These are phyloP conservation scores for Solanum tacnaense DNA, from an alignment of 257 asterid genomes.

Conservation along the genomic window DNA sequence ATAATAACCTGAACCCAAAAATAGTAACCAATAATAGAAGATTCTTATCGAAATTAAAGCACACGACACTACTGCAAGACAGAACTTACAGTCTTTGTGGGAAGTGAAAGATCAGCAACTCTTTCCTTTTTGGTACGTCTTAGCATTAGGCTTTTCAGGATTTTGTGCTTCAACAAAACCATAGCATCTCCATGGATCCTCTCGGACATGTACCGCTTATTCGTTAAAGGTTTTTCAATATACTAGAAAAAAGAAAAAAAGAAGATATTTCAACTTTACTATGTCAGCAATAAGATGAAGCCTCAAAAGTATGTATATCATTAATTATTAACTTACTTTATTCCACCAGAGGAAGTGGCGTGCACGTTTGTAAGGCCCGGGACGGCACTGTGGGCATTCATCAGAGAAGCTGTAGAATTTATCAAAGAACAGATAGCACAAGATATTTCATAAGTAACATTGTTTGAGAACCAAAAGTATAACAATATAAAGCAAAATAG, in stretches of 20 bases:
- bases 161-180: constrained; percentile 65
- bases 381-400: not conserved
- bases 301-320: not conserved
- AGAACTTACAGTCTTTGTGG: constrained; percentile 63
- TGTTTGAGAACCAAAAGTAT: not conserved
- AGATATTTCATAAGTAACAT: not conserved
- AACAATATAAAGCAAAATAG: no score
- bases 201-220: no score
- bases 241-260: not conserved
- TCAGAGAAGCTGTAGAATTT: not conserved
- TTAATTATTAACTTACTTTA: not conserved
- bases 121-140: constrained; percentile 89
- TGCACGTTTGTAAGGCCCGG: not conserved
- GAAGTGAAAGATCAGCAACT: constrained; percentile 93
- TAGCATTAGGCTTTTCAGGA: constrained; percentile 55
- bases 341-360: not conserved
- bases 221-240: constrained; percentile 25
- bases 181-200: constrained; percentile 32
- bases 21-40: not conserved
- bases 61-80: not conserved
- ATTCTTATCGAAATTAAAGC: not conserved
- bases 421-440: not conserved
- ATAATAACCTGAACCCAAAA: constrained; percentile 44
- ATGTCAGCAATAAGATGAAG: not conserved
- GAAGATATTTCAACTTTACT: not conserved